These are phyloP conservation scores for Neophaeococcomyces aloes DNA, from an alignment of 2,329 filamentous ascomycete genomes.

Conservation along the genomic window DNA sequence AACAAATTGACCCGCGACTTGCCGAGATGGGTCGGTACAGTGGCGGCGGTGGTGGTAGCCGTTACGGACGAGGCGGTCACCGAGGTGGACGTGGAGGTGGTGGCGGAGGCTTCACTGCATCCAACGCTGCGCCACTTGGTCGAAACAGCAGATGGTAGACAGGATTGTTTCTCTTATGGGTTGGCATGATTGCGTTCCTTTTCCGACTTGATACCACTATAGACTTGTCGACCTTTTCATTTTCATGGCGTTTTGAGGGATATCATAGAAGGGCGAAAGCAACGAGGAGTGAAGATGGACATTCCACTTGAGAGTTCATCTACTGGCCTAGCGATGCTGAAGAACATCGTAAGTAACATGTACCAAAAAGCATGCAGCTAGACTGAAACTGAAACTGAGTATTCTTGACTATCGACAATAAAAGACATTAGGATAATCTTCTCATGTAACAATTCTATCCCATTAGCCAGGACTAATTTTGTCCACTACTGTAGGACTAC, in stretches of 20 bases:
- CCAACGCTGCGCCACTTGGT: conserved; percentile 49
- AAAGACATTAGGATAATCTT: no score
- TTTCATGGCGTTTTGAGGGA: conserved; percentile 1
- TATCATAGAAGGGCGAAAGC: conserved; percentile 3
- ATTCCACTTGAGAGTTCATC: not conserved
- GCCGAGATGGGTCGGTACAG: conserved; percentile 92
- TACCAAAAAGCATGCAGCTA: not conserved
- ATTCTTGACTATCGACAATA: no score
- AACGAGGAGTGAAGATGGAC: not conserved
- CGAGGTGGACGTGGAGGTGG: conserved; percentile 44
- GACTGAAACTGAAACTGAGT: not conserved
- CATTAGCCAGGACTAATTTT: no score
- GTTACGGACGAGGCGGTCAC: conserved; percentile 54
- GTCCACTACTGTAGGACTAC: no score
- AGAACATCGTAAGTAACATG: not conserved
- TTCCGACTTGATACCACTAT: conserved; percentile 8
- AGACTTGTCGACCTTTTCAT: conserved; percentile 6
- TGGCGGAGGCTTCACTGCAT: conserved; percentile 44
- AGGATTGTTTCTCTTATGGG: not conserved
- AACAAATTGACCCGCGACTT: conserved; percentile 92
- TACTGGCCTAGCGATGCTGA: not conserved
- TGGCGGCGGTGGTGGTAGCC: conserved; percentile 65
- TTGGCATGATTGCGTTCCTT: conserved; percentile 3
- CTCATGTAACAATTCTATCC: no score
- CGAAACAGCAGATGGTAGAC: conserved; percentile 46